Percentiles rank a stretch among this genome's conserved stretches.
phyloP scores from a whole-genome alignment of 805 yeast genomes.

The Ogataea kodamae region DNA sequence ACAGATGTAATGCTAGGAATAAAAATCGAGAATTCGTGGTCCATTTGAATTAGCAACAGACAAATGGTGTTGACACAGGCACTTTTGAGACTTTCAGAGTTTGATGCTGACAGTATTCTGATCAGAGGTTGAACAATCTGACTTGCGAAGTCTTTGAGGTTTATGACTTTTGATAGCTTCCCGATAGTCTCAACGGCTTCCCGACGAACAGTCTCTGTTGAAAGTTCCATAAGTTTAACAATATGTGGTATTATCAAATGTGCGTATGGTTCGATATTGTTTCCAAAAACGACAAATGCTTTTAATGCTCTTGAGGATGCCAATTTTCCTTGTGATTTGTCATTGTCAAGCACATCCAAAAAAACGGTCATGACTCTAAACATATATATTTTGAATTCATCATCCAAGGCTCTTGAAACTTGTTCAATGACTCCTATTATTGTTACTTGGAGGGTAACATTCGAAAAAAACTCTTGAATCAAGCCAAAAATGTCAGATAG shows the following conservation, averaged over 20 bases:
- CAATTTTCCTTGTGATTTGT: conserved; percentile 54
- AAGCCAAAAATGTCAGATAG: conserved; percentile 71
- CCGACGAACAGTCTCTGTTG: conserved; percentile 57
- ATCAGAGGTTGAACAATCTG: conserved; percentile 84
- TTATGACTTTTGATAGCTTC: conserved; percentile 66
- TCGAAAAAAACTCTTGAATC: conserved; percentile 68
- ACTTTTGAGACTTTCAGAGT: conserved; percentile 52
- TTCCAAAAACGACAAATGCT: conserved; percentile 82
- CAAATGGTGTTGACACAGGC: conserved; percentile 79
- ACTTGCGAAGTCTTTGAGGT: conserved; percentile 83
- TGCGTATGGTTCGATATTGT: conserved; percentile 81
- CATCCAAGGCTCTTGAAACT: conserved; percentile 80
- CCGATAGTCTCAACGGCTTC: conserved; percentile 84
- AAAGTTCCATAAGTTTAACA: conserved; percentile 73
- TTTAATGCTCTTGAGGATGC: conserved; percentile 72
- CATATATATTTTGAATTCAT: conserved; percentile 83
- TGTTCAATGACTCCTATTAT: conserved; percentile 79
- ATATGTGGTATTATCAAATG: conserved; percentile 86
- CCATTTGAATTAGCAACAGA: conserved; percentile 73
- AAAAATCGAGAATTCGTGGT: conserved; percentile 78
- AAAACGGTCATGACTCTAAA: conserved; percentile 75
- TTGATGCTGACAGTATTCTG: conserved; percentile 48
- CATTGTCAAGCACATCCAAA: conserved; percentile 72
- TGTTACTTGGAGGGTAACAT: conserved; percentile 65
- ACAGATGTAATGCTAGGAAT: conserved; percentile 76